Percentiles rank a stretch among this genome's conserved stretches.
Conservation (phyloP, 2,329 filamentous ascomycete species). For the Salinomyces thailandicus region DNA sequence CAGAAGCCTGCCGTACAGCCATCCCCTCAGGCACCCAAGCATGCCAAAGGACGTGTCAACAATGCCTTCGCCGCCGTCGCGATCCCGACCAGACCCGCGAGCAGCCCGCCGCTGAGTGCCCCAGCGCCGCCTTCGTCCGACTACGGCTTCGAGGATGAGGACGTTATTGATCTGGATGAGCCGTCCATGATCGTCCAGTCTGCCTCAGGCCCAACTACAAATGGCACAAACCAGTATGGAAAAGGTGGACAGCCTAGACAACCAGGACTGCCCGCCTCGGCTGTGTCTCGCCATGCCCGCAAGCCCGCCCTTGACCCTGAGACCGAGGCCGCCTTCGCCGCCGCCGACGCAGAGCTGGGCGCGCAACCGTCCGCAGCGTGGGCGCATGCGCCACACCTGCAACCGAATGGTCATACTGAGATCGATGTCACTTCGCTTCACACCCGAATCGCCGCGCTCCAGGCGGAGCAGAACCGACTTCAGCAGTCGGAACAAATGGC, state of each 20-base stretch:
- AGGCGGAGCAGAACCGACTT: constrained; percentile 33
- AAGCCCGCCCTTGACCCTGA: constrained; percentile 12
- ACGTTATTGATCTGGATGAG: constrained; percentile 37
- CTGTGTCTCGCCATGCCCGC: background rate
- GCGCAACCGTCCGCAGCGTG: constrained; percentile 14
- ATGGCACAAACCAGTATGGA: no score
- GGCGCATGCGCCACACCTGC: constrained; percentile 12
- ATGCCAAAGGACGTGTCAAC: constrained; percentile 15
- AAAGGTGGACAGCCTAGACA: background rate
- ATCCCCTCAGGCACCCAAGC: constrained; percentile 3
- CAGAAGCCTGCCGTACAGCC: constrained; percentile 18
- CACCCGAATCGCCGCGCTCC: constrained; percentile 35
- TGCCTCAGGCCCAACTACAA: constrained; percentile 2
- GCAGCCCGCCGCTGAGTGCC: constrained; percentile 15
- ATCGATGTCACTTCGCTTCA: constrained; percentile 27
- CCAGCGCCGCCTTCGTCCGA: constrained; percentile 27
- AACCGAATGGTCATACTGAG: constrained; percentile 1
- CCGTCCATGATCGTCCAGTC: constrained; percentile 22
- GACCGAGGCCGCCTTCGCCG: constrained; percentile 23
- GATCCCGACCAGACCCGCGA: constrained; percentile 4
- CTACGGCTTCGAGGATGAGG: constrained; percentile 37
- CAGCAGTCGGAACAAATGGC: constrained; percentile 32
- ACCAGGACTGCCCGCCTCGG: background rate
- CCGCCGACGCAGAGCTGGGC: constrained; percentile 25
- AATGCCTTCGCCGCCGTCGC: constrained; percentile 7